These are phyloP conservation scores for Pleurotus pulmonarius DNA, from an alignment of 768 basidiomycete genomes.

Conservation along the genomic window DNA sequence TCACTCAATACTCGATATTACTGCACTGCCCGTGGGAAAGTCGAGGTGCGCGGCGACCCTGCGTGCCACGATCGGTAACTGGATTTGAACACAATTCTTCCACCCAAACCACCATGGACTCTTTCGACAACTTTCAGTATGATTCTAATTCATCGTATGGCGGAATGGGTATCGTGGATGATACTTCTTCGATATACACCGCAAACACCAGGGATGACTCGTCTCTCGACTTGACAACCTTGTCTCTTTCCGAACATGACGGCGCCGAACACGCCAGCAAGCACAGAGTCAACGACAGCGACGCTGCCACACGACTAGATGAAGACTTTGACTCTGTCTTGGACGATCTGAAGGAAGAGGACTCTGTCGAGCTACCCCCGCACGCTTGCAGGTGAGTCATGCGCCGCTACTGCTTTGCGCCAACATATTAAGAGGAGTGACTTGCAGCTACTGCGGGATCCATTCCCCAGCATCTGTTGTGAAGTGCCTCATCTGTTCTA, in stretches of 20 bases:
- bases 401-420: constrained; percentile 8
- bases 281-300: constrained; percentile 17
- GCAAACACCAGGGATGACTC: constrained; percentile 61
- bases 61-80: constrained; percentile 3
- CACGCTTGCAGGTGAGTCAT: constrained; percentile 89
- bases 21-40: too few relatives aligned
- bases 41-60: background rate
- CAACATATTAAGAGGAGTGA: constrained; percentile 10
- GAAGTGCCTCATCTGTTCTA: constrained; percentile 86
- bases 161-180: constrained; percentile 66
- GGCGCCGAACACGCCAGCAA: constrained; percentile 31
- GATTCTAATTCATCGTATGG: constrained; percentile 83
- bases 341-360: constrained; percentile 85
- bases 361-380: constrained; percentile 73
- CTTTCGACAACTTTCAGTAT: constrained; percentile 84
- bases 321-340: constrained; percentile 90
- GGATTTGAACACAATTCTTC: background rate
- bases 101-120: constrained; percentile 52
- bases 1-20: too few relatives aligned
- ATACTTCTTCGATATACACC: constrained; percentile 79
- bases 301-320: constrained; percentile 40
- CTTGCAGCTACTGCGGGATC: constrained; percentile 89
- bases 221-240: constrained; percentile 61
- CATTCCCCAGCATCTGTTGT: constrained; percentile 97
- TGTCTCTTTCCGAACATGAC: constrained; percentile 66